Percentiles rank a stretch among this genome's conserved stretches.
These are phyloP conservation scores for Talinum fruticosum DNA, from an alignment of 148 eudicot genomes.

Conservation along the genomic window DNA sequence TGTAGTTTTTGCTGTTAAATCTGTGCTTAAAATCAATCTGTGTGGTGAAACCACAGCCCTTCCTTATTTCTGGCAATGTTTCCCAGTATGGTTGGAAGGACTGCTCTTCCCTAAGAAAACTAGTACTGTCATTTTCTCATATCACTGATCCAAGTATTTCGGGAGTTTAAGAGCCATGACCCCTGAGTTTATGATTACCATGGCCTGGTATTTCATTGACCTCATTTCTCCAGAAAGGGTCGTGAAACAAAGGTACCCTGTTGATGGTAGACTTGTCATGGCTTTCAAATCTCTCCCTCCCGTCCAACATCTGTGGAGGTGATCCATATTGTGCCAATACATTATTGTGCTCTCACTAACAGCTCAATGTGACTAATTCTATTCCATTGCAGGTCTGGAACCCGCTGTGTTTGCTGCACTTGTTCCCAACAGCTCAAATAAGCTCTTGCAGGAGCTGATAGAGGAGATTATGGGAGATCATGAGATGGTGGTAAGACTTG, in stretches of 20 bases:
- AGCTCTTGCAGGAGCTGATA: conserved; percentile 59
- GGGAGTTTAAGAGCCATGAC: no score
- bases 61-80: neutral
- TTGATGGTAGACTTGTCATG: no score
- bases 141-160: no score
- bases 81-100: no score
- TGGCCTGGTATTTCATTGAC: no score
- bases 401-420: conserved; percentile 81
- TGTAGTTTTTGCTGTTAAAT: neutral
- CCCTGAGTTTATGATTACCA: no score
- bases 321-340: neutral
- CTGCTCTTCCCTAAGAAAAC: no score
- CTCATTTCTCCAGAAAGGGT: no score
- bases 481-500: conserved; percentile 67
- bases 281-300: no score
- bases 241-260: no score
- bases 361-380: neutral
- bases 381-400: conserved; percentile 50
- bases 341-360: neutral
- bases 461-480: conserved; percentile 91
- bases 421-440: conserved; percentile 85
- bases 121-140: no score
- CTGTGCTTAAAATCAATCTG: neutral
- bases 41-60: neutral
- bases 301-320: neutral